These are phyloP conservation scores for Alternaria gansuensis DNA, from an alignment of 2,329 filamentous ascomycete species.

Conservation along the genomic window DNA sequence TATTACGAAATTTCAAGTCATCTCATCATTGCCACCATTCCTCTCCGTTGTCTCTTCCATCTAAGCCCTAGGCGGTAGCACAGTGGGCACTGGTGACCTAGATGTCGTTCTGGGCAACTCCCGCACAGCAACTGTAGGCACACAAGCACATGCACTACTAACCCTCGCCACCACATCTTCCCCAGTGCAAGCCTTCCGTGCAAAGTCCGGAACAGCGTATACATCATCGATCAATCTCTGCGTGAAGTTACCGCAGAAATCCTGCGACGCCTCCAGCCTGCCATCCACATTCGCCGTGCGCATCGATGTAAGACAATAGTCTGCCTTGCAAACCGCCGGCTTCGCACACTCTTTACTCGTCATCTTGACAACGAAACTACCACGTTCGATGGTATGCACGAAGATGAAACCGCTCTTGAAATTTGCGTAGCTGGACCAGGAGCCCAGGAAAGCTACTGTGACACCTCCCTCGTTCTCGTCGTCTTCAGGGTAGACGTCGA, in stretches of 20 bases:
- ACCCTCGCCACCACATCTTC: slow-evolving; percentile 31
- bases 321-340: slow-evolving; percentile 34
- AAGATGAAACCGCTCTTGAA: slow-evolving; percentile 49
- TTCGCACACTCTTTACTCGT: slow-evolving; percentile 32
- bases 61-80: slow-evolving; percentile 33
- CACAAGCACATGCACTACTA: slow-evolving; percentile 38
- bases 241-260: slow-evolving; percentile 34
- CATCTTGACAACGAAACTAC: slow-evolving; percentile 47
- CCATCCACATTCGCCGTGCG: slow-evolving; percentile 35
- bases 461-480: slow-evolving; percentile 49
- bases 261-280: slow-evolving; percentile 26
- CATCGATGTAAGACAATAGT: slow-evolving; percentile 30
- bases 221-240: slow-evolving; percentile 30
- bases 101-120: slow-evolving; percentile 38
- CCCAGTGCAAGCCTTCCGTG: slow-evolving; percentile 26
- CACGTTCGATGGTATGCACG: slow-evolving; percentile 51
- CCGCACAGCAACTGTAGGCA: slow-evolving; percentile 35
- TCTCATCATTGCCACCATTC: neutral
- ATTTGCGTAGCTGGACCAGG: slow-evolving; percentile 52
- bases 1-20: too few relatives aligned
- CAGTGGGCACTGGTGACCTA: slow-evolving; percentile 37
- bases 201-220: slow-evolving; percentile 29
- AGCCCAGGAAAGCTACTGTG: slow-evolving; percentile 51
- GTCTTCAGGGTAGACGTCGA: slow-evolving; percentile 55
- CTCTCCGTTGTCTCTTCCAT: neutral